phyloP scores from a whole-genome alignment of 2,329 filamentous ascomycete genomes.

The Colletotrichum magnum region DNA sequence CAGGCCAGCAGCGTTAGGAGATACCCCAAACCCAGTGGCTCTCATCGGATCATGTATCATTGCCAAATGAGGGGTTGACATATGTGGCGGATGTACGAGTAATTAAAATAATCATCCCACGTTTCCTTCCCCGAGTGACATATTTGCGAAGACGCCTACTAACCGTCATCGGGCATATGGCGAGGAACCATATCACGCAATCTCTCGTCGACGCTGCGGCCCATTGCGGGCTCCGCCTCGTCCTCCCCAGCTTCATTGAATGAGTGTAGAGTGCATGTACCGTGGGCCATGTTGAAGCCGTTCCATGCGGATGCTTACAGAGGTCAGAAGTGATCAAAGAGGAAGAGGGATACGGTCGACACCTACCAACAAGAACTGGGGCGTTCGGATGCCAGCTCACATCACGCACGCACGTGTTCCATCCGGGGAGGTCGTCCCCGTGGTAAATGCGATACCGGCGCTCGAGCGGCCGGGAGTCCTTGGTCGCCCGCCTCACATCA shows the following conservation, averaged over 20 bases:
- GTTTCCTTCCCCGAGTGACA: background rate
- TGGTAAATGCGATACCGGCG: conserved; percentile 69
- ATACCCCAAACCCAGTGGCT: conserved; percentile 38
- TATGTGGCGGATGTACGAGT: conserved; percentile 39
- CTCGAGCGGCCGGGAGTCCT: conserved; percentile 70
- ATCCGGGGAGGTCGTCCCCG: conserved; percentile 69
- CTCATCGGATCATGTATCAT: conserved; percentile 39
- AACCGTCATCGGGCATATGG: background rate
- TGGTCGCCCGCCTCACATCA: conserved; percentile 81
- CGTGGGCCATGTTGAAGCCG: conserved; percentile 78
- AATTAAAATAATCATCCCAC: conserved; percentile 39
- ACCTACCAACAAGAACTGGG: conserved; percentile 79
- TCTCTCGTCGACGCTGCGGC: conserved; percentile 72
- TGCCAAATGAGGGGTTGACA: conserved; percentile 38
- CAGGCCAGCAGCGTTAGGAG: conserved; percentile 24
- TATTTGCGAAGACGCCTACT: background rate
- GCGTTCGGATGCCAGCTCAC: conserved; percentile 92
- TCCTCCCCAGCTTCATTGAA: conserved; percentile 81
- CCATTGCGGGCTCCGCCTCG: conserved; percentile 73
- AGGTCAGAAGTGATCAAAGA: background rate
- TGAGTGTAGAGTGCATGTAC: conserved; percentile 83
- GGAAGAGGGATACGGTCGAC: background rate
- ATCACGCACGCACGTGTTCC: conserved; percentile 87
- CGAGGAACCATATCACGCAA: conserved; percentile 56
- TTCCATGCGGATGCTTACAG: conserved; percentile 83